Base-by-base conservation (phyloP, 768 basidiomycete genomes). In the Pleurotus cornucopiae region DNA sequence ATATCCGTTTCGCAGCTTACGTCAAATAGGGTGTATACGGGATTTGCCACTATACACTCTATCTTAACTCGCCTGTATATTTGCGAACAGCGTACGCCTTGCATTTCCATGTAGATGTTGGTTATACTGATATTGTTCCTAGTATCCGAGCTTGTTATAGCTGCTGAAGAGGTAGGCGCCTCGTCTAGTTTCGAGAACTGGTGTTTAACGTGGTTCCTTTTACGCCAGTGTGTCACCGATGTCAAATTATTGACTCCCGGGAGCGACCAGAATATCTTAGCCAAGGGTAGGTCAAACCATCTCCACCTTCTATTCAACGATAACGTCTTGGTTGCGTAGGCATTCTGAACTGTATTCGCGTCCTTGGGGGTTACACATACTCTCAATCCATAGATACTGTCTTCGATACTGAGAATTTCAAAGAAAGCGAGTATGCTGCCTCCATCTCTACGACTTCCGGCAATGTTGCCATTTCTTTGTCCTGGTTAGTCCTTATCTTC, bases 271-370 rank as follows among this genome's bases (percentile, higher is more conserved):
- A 70, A 74, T 5, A 76, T 82, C 4, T 69, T 86, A 25, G 80
- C 80, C 0, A 78, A 74, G 59, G 81, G 85, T 84, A 66, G 11
- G 71, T 64, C 51, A 4, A 38, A 25, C 16, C 12, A 20, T 40
- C 11, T 48, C 55, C n/a, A 39, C 12, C 16, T 34, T 54, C 30
- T 58, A 18, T 41, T 41, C 18, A 20, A 44, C 39, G 23, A 55
- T 21, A 16, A 16, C 37, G 57, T 5, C 7, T 7, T 34, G 11
- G 55, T 47, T 47, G 34, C 34, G 7, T 48, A 83, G 84, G 78
- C 40, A 68, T 82, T n/a, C 64, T 86, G 43, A 88, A 83, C 57
- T 84, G 81, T 58, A 76, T 87, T 51, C 82, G 85, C 38, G 85
- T 81, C 2, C 67, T 88, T 13, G 83, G 81, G 11, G 87, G 87